These are phyloP conservation scores for Vanrija pseudolonga DNA, from an alignment of 1,284 basidiomycete genomes.

Conservation along the genomic window DNA sequence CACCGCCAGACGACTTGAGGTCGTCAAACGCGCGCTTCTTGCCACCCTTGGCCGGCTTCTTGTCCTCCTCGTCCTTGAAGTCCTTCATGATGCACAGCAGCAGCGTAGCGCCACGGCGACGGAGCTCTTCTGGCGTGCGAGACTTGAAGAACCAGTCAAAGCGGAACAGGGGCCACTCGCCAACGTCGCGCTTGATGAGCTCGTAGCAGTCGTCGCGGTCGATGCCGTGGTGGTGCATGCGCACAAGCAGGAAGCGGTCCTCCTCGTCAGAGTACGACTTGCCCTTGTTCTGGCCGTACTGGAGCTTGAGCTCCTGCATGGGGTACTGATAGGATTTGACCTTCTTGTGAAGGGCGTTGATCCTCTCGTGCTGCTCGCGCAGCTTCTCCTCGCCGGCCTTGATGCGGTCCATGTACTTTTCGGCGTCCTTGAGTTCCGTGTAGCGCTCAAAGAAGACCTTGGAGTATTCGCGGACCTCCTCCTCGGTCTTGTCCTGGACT, in stretches of 20 bases:
- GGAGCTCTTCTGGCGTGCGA: slow-evolving; percentile 84
- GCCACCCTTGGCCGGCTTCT: slow-evolving; percentile 40
- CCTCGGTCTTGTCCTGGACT: slow-evolving; percentile 78
- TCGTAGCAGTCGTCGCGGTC: slow-evolving; percentile 90
- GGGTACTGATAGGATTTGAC: slow-evolving; percentile 77
- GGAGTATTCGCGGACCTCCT: slow-evolving; percentile 77
- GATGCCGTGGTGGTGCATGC: slow-evolving; percentile 88
- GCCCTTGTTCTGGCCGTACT: slow-evolving; percentile 91
- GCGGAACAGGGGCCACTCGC: slow-evolving; percentile 91
- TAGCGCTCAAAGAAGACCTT: slow-evolving; percentile 86
- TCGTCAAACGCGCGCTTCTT: slow-evolving; percentile 53
- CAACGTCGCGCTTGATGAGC: slow-evolving; percentile 91
- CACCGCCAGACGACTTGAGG: slow-evolving; percentile 37
- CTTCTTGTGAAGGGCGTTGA: slow-evolving; percentile 81
- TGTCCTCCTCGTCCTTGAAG: slow-evolving; percentile 56
- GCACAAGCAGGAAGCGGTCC: slow-evolving; percentile 89
- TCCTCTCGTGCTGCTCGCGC: slow-evolving; percentile 59
- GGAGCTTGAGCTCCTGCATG: slow-evolving; percentile 90
- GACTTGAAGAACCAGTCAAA: slow-evolving; percentile 99
- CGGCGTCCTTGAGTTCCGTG: slow-evolving; percentile 76
- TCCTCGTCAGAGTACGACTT: slow-evolving; percentile 97
- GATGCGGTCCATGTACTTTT: slow-evolving; percentile 76
- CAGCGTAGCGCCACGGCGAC: slow-evolving; percentile 83
- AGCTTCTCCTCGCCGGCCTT: slow-evolving; percentile 79
- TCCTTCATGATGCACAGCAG: slow-evolving; percentile 91